These are phyloP conservation scores for Triticum turgidum DNA, from an alignment of 176 grass and related monocot species.

Conservation along the genomic window DNA sequence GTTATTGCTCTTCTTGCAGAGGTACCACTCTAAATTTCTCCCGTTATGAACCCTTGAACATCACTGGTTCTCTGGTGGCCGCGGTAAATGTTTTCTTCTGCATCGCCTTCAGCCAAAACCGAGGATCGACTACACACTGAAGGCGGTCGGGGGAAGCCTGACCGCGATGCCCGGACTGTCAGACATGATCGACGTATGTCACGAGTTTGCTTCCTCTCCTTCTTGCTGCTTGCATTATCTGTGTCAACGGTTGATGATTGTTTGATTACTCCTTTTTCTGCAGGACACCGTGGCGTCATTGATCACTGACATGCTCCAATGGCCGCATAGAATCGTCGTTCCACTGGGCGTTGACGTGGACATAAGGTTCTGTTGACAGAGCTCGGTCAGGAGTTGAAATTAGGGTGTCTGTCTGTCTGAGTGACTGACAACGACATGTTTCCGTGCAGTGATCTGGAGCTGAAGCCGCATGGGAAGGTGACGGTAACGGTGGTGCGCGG, in stretches of 20 bases:
- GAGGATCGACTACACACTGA: conserved; percentile 86
- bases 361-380: conserved; percentile 50
- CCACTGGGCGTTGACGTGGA: conserved; percentile 83
- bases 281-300: conserved; percentile 89
- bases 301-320: conserved; percentile 96
- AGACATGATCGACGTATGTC: conserved; percentile 91
- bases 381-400: not conserved
- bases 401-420: not conserved
- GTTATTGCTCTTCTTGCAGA: conserved; percentile 93
- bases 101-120: conserved; percentile 71
- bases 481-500: conserved; percentile 69
- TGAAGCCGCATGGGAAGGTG: conserved; percentile 85
- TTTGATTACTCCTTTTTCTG: conserved; percentile 7
- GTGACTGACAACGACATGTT: not conserved
- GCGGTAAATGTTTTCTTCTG: conserved; percentile 6
- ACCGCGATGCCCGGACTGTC: conserved; percentile 92
- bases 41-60: not conserved
- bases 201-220: not conserved
- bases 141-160: conserved; percentile 93
- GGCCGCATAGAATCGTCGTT: conserved; percentile 95
- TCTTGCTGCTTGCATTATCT: conserved; percentile 9
- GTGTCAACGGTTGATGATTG: not conserved
- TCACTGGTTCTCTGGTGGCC: not conserved
- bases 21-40: conserved; percentile 8
- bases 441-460: conserved; percentile 80